Percentiles rank a stretch among this genome's conserved stretches.
These are phyloP conservation scores for Teratosphaeriaceae sp. DNA, from an alignment of 2,329 filamentous ascomycete genomes.

Conservation along the genomic window DNA sequence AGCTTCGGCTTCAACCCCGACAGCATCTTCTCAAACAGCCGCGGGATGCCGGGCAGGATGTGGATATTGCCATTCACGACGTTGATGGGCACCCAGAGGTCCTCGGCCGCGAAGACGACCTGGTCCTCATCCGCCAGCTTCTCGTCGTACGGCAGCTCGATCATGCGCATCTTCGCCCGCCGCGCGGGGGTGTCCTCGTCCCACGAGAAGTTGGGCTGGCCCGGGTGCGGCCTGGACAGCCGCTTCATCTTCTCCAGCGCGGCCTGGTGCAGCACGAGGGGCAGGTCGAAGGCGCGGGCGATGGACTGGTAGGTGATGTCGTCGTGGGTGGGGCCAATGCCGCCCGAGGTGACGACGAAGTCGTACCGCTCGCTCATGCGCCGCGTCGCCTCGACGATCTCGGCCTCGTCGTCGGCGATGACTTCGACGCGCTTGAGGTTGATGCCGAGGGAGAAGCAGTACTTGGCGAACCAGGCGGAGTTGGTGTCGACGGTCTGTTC, in stretches of 20 bases:
- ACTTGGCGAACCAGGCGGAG: conserved; percentile 58
- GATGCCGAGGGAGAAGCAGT: conserved; percentile 58
- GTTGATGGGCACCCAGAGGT: conserved; percentile 84
- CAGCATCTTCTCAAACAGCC: conserved; percentile 73
- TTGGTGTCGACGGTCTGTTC: conserved; percentile 59
- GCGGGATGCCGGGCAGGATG: conserved; percentile 84
- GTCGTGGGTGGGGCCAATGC: conserved; percentile 95
- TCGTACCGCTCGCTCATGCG: conserved; percentile 89
- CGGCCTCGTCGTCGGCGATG: conserved; percentile 82
- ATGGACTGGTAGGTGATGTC: conserved; percentile 97
- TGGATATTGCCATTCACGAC: conserved; percentile 91
- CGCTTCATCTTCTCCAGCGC: conserved; percentile 78
- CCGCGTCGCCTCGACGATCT: conserved; percentile 80
- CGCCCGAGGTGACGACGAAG: conserved; percentile 90
- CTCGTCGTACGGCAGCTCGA: conserved; percentile 72
- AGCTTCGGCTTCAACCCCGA: conserved; percentile 67
- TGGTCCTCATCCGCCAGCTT: conserved; percentile 57
- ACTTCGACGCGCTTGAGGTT: conserved; percentile 82
- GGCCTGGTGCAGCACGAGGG: conserved; percentile 68
- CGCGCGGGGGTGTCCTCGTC: conserved; percentile 70
- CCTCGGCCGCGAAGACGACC: conserved; percentile 69
- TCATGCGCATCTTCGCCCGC: conserved; percentile 83
- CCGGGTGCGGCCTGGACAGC: conserved; percentile 66
- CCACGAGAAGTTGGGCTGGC: conserved; percentile 74
- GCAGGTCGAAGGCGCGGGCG: conserved; percentile 76